Percentiles rank a stretch among this genome's conserved stretches.
Conservation (phyloP, 2,329 filamentous ascomycete genomes). For the Rhinocladiella mackenziei region DNA sequence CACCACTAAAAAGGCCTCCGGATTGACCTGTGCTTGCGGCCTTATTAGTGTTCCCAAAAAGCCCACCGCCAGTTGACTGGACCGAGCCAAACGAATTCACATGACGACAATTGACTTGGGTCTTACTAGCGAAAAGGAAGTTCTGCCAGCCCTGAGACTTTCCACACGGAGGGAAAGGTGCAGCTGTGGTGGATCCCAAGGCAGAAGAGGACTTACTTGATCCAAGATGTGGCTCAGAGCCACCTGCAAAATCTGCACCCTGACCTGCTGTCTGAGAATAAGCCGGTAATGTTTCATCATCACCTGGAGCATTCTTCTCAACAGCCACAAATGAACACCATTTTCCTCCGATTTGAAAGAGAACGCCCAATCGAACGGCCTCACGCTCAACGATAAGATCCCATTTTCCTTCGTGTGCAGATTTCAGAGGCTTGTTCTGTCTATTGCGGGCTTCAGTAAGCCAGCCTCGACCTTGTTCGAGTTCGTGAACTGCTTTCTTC, state of each 20-base stretch:
- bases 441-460: constrained; percentile 50
- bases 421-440: constrained; percentile 44
- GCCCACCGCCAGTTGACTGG: no score
- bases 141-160: background rate
- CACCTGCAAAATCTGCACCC: no score
- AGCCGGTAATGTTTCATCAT: no score
- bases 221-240: background rate
- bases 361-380: constrained; percentile 61
- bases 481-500: constrained; percentile 62
- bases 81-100: no score
- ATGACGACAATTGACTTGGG: background rate
- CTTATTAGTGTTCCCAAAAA: no score
- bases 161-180: background rate
- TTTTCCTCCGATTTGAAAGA: constrained; percentile 64
- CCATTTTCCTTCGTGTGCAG: constrained; percentile 50
- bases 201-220: background rate
- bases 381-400: constrained; percentile 61
- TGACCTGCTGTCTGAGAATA: no score
- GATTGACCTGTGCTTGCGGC: no score
- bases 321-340: constrained; percentile 72
- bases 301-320: constrained; percentile 38
- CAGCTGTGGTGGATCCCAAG: background rate
- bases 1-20: no score
- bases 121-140: background rate
- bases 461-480: constrained; percentile 69